Conservation (phyloP, 805 yeast species). For the Saccharomycopsis guyanensis region DNA sequence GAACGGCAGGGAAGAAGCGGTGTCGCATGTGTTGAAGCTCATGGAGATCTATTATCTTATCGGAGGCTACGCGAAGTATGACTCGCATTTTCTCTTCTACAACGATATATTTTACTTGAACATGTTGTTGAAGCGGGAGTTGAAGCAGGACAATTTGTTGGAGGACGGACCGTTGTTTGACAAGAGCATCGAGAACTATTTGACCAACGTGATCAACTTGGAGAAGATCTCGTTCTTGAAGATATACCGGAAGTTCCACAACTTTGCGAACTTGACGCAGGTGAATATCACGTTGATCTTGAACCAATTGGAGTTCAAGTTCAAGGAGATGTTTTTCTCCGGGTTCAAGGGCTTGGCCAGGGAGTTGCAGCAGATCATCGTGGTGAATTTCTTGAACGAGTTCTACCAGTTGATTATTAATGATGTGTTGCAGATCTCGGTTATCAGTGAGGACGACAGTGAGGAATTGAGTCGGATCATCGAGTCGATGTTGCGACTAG, state of each 20-base stretch:
- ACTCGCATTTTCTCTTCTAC: constrained; percentile 20
- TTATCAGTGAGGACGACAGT: constrained; percentile 18
- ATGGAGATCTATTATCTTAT: constrained; percentile 18
- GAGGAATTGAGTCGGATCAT: constrained; percentile 15
- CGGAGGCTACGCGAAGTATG: constrained; percentile 21
- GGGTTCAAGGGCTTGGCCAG: constrained; percentile 15
- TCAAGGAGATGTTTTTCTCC: constrained; percentile 21
- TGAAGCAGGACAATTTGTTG: constrained; percentile 2
- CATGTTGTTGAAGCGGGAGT: constrained; percentile 7
- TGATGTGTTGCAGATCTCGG: constrained; percentile 13
- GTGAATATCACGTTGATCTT: constrained; percentile 8
- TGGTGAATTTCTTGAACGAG: constrained; percentile 18
- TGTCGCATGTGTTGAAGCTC: constrained; percentile 10
- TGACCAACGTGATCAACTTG: constrained; percentile 17
- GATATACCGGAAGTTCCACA: constrained; percentile 19
- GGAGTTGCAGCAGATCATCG: constrained; percentile 11
- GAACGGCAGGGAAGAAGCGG: constrained; percentile 4
- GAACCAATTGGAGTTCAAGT: constrained; percentile 20
- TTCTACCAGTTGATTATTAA: constrained; percentile 20
- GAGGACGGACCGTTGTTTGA: constrained; percentile 12
- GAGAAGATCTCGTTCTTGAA: constrained; percentile 19
- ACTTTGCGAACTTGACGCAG: constrained; percentile 11
- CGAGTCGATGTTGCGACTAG: constrained; percentile 11
- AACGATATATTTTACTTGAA: constrained; percentile 20
- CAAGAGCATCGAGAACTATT: constrained; percentile 15